A percentile compares a stretch with the other conserved stretches of the same genome.
These are phyloP conservation scores for Setaria viridis DNA, from an alignment of 202 grass and related monocot species.

Conservation along the genomic window DNA sequence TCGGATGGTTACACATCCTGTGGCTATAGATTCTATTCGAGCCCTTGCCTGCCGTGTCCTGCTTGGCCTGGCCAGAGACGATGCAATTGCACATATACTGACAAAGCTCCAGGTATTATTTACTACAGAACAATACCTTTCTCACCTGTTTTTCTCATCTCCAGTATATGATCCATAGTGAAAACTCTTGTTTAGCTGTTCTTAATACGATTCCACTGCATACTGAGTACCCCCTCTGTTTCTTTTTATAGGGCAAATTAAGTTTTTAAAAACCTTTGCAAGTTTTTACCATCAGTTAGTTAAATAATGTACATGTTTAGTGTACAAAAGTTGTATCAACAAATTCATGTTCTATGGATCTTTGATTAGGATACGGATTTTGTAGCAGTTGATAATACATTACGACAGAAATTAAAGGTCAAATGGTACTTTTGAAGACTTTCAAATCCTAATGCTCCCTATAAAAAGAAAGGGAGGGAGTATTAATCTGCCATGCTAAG, in stretches of 20 bases:
- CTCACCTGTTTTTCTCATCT: background rate
- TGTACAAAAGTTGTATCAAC: background rate
- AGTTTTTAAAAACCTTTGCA: background rate
- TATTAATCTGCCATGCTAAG: background rate
- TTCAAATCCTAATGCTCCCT: background rate
- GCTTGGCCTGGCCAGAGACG: conserved; percentile 92
- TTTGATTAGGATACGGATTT: background rate
- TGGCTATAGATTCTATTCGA: conserved; percentile 84
- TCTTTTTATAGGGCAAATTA: background rate
- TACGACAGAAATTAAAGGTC: background rate
- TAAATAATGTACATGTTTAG: background rate
- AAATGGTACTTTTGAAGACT: background rate
- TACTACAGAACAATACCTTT: conserved; percentile 18
- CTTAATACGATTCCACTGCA: background rate
- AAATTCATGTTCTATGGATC: background rate
- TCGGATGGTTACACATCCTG: conserved; percentile 89
- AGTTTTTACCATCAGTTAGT: background rate
- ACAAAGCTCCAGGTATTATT: conserved; percentile 87
- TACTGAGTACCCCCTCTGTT: background rate
- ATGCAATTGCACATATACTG: conserved; percentile 96
- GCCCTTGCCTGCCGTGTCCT: conserved; percentile 96
- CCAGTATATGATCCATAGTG: background rate
- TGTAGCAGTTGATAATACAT: background rate
- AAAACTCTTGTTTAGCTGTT: conserved; percentile 5
- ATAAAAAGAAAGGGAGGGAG: background rate